A percentile compares a stretch with the other conserved stretches of the same genome.
Evolutionary conservation across 306 rosid genomes (phyloP).

Genomic region (Luffa aegyptiaca): DNA sequence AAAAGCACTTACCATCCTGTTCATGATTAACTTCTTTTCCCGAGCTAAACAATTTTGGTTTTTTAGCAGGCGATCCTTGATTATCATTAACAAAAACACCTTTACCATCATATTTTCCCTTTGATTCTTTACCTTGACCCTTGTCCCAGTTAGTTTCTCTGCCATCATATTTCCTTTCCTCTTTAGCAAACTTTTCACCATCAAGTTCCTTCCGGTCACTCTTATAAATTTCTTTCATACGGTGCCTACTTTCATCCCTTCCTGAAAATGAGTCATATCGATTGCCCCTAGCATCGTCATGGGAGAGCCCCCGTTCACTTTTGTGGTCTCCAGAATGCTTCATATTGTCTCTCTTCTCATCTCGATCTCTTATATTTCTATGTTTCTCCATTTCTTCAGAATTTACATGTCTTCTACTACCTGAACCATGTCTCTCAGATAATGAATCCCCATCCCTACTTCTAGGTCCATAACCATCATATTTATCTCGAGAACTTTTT

Average conservation of each 20-base stretch:
- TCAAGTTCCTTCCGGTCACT: slow-evolving; percentile 36
- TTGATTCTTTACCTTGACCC: slow-evolving; percentile 34
- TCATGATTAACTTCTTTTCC: slow-evolving; percentile 34
- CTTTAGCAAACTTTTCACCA: slow-evolving; percentile 30
- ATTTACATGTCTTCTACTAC: slow-evolving; percentile 38
- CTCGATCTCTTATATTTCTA: slow-evolving; percentile 36
- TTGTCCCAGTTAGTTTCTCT: slow-evolving; percentile 28
- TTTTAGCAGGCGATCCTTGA: slow-evolving; percentile 45
- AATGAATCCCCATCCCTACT: slow-evolving; percentile 49
- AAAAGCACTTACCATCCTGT: slow-evolving; percentile 36
- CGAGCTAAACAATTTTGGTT: slow-evolving; percentile 30
- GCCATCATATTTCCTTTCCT: slow-evolving; percentile 36
- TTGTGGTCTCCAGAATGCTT: slow-evolving; percentile 49
- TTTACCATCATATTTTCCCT: slow-evolving; percentile 23
- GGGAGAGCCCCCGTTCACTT: slow-evolving; percentile 31
- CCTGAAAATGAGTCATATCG: slow-evolving; percentile 28
- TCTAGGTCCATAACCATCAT: slow-evolving; percentile 44
- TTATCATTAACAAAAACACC: slow-evolving; percentile 23
- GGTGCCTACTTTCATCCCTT: slow-evolving; percentile 29
- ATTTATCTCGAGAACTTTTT: slow-evolving; percentile 50
- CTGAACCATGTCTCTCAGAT: slow-evolving; percentile 46
- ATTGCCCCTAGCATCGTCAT: slow-evolving; percentile 43
- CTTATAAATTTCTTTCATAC: slow-evolving; percentile 35
- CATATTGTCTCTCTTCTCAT: slow-evolving; percentile 47
- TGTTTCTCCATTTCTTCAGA: slow-evolving; percentile 49